Conservation (phyloP, 2,329 filamentous ascomycete species). For the Xenosphaeropsis pyriputrescens region DNA sequence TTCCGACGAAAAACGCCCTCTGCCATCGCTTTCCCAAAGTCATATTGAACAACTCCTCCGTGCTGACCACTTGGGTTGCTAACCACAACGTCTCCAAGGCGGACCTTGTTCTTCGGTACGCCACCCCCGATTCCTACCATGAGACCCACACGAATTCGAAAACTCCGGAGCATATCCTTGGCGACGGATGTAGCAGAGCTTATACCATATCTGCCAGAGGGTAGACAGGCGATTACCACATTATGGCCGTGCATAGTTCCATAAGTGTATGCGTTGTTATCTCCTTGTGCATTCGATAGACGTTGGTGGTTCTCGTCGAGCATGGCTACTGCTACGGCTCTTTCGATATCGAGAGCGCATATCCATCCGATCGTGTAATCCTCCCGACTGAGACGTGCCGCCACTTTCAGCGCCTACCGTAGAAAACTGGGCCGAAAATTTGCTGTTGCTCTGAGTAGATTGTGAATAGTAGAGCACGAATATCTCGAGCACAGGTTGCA, state of each 20-base stretch:
- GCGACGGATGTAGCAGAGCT: conserved; percentile 18
- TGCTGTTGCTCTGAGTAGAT: too few relatives aligned
- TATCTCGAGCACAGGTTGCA: too few relatives aligned
- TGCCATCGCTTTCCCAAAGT: conserved; percentile 7
- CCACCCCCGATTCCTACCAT: conserved; percentile 26
- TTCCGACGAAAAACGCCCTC: conserved; percentile 1
- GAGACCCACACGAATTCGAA: conserved; percentile 21
- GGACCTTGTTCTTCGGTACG: conserved; percentile 3
- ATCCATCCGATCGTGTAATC: conserved; percentile 14
- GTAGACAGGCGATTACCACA: conserved; percentile 18
- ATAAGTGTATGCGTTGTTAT: conserved; percentile 11
- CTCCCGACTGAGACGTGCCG: neutral
- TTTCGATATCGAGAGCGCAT: conserved; percentile 8
- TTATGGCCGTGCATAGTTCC: conserved; percentile 18
- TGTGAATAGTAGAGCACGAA: too few relatives aligned
- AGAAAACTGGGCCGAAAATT: too few relatives aligned
- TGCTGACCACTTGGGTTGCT: conserved; percentile 3
- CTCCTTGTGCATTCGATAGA: conserved; percentile 2
- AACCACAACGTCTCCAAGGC: conserved; percentile 4
- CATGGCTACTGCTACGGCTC: conserved; percentile 9
- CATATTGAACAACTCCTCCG: conserved; percentile 10
- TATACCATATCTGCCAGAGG: conserved; percentile 18
- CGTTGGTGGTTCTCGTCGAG: conserved; percentile 7
- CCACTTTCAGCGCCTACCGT: neutral
- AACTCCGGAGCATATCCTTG: conserved; percentile 16